These are phyloP conservation scores for Metschnikowia colocasiae DNA, from an alignment of 805 yeast species.

Conservation along the genomic window DNA sequence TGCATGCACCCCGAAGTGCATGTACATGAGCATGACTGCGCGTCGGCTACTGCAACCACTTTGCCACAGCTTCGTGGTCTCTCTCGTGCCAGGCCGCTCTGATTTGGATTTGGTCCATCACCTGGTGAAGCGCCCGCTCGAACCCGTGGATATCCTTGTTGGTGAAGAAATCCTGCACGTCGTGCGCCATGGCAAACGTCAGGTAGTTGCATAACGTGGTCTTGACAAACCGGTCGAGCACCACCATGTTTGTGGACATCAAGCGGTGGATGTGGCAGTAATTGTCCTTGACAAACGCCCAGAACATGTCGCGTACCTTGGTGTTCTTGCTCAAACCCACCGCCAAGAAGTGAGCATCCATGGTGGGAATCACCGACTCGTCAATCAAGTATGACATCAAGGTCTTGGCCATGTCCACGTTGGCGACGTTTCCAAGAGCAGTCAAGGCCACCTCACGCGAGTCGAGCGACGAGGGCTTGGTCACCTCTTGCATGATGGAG, in stretches of 20 bases:
- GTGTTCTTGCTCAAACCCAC: constrained; percentile 45
- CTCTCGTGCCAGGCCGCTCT: constrained; percentile 50
- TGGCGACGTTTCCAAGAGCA: constrained; percentile 49
- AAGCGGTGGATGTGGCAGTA: constrained; percentile 42
- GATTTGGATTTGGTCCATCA: constrained; percentile 51
- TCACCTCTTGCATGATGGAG: constrained; percentile 44
- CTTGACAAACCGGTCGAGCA: constrained; percentile 46
- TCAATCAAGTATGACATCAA: constrained; percentile 42
- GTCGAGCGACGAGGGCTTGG: constrained; percentile 51
- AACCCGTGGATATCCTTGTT: constrained; percentile 50
- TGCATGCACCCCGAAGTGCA: too few relatives aligned
- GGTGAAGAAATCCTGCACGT: constrained; percentile 42
- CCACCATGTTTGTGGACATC: constrained; percentile 49
- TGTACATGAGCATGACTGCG: too few relatives aligned
- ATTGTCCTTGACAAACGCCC: constrained; percentile 49
- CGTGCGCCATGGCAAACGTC: constrained; percentile 18
- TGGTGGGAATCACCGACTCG: constrained; percentile 45
- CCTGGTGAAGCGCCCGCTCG: constrained; percentile 51
- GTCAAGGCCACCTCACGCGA: constrained; percentile 53
- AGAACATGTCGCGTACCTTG: constrained; percentile 39
- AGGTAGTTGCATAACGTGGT: constrained; percentile 35
- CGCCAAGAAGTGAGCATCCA: constrained; percentile 57
- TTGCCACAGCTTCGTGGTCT: constrained; percentile 38
- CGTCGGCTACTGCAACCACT: constrained; percentile 40
- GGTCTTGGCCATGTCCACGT: constrained; percentile 30